Base-by-base conservation (phyloP, 2,329 filamentous ascomycete species). In the Fusarium coicis region DNA sequence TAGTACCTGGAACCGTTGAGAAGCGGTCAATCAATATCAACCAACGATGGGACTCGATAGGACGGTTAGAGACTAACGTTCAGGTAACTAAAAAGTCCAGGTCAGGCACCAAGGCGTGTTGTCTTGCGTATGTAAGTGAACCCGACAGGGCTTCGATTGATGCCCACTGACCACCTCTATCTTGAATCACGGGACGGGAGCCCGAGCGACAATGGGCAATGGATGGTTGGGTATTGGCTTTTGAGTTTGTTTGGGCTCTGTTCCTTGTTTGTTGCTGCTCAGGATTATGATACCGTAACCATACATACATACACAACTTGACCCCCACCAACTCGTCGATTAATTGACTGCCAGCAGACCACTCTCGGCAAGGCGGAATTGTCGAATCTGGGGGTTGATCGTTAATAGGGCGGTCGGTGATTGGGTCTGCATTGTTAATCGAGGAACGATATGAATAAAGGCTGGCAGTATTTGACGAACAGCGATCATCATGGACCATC, bases 1-100 rank as follows among this genome's bases (percentile, higher is more conserved):
- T 72, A 80, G 76, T 77, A 77, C 79, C 79, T 74, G 74, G 79
- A 72, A 79, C 70, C 72, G 66, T 70, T 61, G 76, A 80, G 75
- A 74, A 81, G 79, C 79, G 79, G 79, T 81, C 77, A 79, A 79
- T 76, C 63, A 49, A 68, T 8, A n/a, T 30, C 42, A 66, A 71
- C 67, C 66, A 63, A 62, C 60, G 65, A 75, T 67, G 68, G 66
- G 57, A 71, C 43, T 72, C 46, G 68, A 70, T 44, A 44, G 52
- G 52, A 43, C 26, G 52, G 68, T 63, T 44, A 44, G 52, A 55
- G 26, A 19, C 37, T 19, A 44, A 46, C 21, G 30, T 34, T 23
- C 47, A 50, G 37, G 52, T 34, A 44, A n/a, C 54, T 57, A 57
- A 57, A 57, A 28, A 19, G 42, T 46, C 55, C 50, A 63, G 68